phyloP scores from a whole-genome alignment of 805 yeast genomes.

The Lipomyces mesembrius region DNA sequence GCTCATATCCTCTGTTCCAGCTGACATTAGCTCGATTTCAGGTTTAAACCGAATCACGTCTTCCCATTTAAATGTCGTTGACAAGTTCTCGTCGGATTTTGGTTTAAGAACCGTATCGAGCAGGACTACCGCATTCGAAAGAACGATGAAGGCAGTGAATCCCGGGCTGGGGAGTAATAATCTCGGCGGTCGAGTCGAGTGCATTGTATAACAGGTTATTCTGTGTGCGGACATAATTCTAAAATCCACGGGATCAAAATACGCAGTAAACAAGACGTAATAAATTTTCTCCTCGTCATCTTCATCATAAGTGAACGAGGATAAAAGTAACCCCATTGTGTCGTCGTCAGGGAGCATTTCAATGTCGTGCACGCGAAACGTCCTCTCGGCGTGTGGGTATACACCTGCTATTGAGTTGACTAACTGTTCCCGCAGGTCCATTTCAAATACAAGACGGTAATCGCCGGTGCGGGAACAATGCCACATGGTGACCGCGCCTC shows the following conservation, averaged over 20 bases:
- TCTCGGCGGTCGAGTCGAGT: constrained; percentile 50
- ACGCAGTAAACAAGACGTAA: constrained; percentile 60
- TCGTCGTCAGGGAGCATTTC: constrained; percentile 54
- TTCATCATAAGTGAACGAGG: constrained; percentile 50
- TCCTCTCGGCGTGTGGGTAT: constrained; percentile 57
- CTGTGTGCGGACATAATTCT: constrained; percentile 67
- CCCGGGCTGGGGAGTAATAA: constrained; percentile 63
- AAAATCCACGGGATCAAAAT: constrained; percentile 57
- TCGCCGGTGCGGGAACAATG: constrained; percentile 54
- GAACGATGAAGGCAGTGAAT: constrained; percentile 62
- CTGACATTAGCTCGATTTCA: constrained; percentile 60
- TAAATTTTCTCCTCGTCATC: constrained; percentile 42
- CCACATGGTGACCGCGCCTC: constrained; percentile 57
- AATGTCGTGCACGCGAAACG: constrained; percentile 65
- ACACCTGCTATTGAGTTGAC: constrained; percentile 51
- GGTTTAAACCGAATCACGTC: constrained; percentile 67
- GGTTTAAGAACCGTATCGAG: constrained; percentile 59
- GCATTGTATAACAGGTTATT: constrained; percentile 55
- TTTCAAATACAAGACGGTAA: constrained; percentile 49
- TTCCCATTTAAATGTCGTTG: constrained; percentile 68
- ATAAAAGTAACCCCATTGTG: constrained; percentile 55
- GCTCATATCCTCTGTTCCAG: constrained; percentile 55
- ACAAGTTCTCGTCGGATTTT: constrained; percentile 43
- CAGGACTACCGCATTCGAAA: constrained; percentile 65
- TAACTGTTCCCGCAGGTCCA: constrained; percentile 47